Percentiles rank a stretch among this genome's conserved stretches.
phyloP scores from a whole-genome alignment of 495 filamentous ascomycete genomes.

The Penicillium malachiteum region DNA sequence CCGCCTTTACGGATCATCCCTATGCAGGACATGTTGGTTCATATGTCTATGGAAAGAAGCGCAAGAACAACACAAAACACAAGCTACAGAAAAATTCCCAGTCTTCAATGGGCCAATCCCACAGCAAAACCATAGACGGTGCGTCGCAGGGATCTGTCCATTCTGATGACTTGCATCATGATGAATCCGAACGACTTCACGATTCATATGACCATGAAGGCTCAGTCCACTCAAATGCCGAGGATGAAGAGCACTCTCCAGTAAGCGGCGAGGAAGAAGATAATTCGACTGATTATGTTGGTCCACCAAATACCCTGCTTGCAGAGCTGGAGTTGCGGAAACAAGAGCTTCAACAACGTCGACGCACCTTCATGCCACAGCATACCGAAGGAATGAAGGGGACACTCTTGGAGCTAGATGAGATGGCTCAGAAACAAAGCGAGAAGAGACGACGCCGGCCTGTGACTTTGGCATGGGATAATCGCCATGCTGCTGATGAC shows the following conservation, averaged over 20 bases:
- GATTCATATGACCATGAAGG: slow-evolving; percentile 17
- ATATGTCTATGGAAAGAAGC: slow-evolving; percentile 59
- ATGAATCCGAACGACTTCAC: slow-evolving; percentile 5
- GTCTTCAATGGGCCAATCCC: slow-evolving; percentile 20
- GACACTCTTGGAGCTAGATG: slow-evolving; percentile 89
- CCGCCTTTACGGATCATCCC: slow-evolving; percentile 90
- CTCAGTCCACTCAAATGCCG: slow-evolving; percentile 19
- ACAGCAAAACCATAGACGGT: not conserved
- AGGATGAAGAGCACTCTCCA: slow-evolving; percentile 22
- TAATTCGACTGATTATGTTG: slow-evolving; percentile 54
- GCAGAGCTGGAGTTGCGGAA: slow-evolving; percentile 92
- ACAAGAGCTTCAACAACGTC: slow-evolving; percentile 74
- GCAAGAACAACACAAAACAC: slow-evolving; percentile 24
- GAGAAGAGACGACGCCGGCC: slow-evolving; percentile 69
- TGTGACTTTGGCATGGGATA: slow-evolving; percentile 89
- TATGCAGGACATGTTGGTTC: slow-evolving; percentile 70
- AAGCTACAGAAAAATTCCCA: slow-evolving; percentile 22
- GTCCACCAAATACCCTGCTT: slow-evolving; percentile 82
- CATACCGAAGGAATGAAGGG: slow-evolving; percentile 70
- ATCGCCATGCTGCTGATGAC: slow-evolving; percentile 55
- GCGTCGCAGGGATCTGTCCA: slow-evolving; percentile 8
- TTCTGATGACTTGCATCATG: slow-evolving; percentile 11
- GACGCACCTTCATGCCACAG: slow-evolving; percentile 61
- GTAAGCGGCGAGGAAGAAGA: slow-evolving; percentile 35
- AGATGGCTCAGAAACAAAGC: slow-evolving; percentile 83